Percentiles rank a stretch among this genome's conserved stretches.
Evolutionary conservation across 331 rosid genomes (phyloP).

Genomic region (Ulmus americana): DNA sequence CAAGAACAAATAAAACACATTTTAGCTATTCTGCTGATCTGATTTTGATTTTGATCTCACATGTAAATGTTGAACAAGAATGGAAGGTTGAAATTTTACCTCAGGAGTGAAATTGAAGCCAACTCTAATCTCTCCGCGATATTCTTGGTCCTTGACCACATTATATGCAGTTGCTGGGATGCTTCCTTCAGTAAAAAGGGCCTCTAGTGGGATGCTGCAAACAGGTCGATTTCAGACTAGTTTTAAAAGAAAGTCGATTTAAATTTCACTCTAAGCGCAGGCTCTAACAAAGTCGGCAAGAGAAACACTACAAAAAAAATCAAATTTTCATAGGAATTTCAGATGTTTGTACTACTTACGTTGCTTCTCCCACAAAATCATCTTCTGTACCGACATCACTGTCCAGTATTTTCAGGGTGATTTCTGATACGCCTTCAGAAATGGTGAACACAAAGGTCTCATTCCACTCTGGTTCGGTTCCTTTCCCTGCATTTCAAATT

Average conservation of each 20-base stretch:
- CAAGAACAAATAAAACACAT: background rate
- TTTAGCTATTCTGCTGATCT: background rate
- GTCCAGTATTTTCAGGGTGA: conserved; percentile 60
- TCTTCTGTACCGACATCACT: conserved; percentile 36
- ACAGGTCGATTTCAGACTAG: background rate
- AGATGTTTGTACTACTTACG: conserved; percentile 33
- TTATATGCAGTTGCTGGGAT: conserved; percentile 47
- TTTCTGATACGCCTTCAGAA: conserved; percentile 48
- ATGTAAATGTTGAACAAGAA: background rate
- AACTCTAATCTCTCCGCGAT: conserved; percentile 47
- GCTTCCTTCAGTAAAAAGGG: conserved; percentile 39
- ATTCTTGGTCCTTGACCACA: conserved; percentile 53
- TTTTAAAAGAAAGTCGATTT: too few relatives aligned
- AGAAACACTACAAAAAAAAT: background rate
- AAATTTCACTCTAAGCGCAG: background rate
- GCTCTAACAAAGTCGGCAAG: background rate
- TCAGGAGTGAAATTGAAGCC: conserved; percentile 45
- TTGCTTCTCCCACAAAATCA: conserved; percentile 63
- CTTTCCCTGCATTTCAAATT: conserved; percentile 38
- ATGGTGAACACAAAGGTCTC: conserved; percentile 56
- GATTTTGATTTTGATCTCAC: background rate
- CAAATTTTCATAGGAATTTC: background rate
- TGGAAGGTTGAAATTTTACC: conserved; percentile 25
- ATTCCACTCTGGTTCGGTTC: conserved; percentile 68
- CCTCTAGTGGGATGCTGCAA: conserved; percentile 52